Evolutionary conservation across 164 flowering plant genomes (phyloP).

Genomic region (Annona cherimola): DNA sequence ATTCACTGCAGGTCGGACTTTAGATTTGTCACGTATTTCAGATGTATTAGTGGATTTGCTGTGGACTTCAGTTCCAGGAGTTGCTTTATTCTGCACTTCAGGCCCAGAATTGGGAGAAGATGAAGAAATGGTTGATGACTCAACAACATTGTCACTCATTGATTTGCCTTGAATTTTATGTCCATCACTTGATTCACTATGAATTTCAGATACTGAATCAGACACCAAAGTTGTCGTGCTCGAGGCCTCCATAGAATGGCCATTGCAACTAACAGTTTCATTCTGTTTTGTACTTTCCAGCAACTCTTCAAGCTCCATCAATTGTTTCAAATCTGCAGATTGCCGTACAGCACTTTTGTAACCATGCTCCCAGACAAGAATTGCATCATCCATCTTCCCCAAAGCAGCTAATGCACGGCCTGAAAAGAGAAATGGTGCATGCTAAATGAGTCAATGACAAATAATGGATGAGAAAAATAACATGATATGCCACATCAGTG

Average conservation of each 20-base stretch:
- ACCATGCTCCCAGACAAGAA: constrained; percentile 77
- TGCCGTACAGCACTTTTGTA: constrained; percentile 57
- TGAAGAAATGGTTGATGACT: constrained; percentile 23
- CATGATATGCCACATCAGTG: neutral
- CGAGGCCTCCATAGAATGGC: constrained; percentile 24
- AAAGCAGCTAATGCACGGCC: constrained; percentile 76
- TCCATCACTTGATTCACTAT: constrained; percentile 19
- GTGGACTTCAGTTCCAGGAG: constrained; percentile 10
- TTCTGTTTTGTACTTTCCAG: constrained; percentile 41
- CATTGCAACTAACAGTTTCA: constrained; percentile 17
- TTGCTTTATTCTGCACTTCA: constrained; percentile 16
- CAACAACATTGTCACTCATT: constrained; percentile 22
- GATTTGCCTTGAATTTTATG: constrained; percentile 13
- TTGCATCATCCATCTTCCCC: constrained; percentile 79
- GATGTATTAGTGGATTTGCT: constrained; percentile 20
- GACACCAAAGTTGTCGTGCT: constrained; percentile 18
- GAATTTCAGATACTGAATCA: constrained; percentile 23
- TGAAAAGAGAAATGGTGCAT: constrained; percentile 20
- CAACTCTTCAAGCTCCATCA: constrained; percentile 87
- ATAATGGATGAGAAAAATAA: neutral
- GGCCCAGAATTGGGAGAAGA: constrained; percentile 23
- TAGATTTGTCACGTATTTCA: constrained; percentile 21
- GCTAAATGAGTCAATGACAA: neutral
- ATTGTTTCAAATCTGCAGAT: constrained; percentile 72
- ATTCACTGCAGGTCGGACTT: constrained; percentile 36